These are phyloP conservation scores for Ambrosiella xylebori DNA, from an alignment of 2,329 filamentous ascomycete genomes.

Conservation along the genomic window DNA sequence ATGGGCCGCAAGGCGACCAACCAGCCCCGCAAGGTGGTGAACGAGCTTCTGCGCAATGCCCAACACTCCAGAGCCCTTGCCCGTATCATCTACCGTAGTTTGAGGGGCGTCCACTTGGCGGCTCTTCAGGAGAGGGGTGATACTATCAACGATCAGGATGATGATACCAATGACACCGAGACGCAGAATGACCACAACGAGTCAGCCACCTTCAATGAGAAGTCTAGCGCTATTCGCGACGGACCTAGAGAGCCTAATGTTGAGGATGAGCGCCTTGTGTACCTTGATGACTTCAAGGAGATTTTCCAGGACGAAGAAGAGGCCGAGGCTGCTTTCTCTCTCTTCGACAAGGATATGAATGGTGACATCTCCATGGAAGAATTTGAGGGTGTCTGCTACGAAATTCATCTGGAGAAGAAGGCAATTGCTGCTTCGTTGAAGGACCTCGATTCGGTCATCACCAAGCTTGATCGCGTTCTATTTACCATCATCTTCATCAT, in stretches of 20 bases:
- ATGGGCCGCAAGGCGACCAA: conserved; percentile 56
- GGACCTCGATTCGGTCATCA: conserved; percentile 83
- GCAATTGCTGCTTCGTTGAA: conserved; percentile 89
- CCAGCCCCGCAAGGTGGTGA: conserved; percentile 70
- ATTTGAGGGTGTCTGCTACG: conserved; percentile 79
- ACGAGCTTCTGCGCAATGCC: conserved; percentile 57
- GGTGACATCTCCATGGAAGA: conserved; percentile 94
- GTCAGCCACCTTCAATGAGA: conserved; percentile 5
- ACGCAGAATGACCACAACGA: neutral
- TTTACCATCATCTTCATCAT: conserved; percentile 72
- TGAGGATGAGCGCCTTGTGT: conserved; percentile 57
- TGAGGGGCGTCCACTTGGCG: conserved; percentile 21
- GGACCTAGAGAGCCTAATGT: neutral
- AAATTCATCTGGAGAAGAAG: conserved; percentile 87
- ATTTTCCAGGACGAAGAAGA: conserved; percentile 75
- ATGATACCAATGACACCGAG: conserved; percentile 1
- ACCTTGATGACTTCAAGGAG: conserved; percentile 56
- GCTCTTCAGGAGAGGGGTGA: neutral
- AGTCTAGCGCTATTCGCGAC: neutral
- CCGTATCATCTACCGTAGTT: conserved; percentile 73
- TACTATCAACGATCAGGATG: conserved; percentile 1
- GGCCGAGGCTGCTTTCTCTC: conserved; percentile 70
- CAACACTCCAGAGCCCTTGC: conserved; percentile 67
- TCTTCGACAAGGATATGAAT: conserved; percentile 95
- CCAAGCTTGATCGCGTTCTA: conserved; percentile 77